Evolutionary conservation across 2,329 filamentous ascomycete genomes (phyloP), one percentile per base, ranked within the genome.

Genomic region (Fusarium devonianum): DNA sequence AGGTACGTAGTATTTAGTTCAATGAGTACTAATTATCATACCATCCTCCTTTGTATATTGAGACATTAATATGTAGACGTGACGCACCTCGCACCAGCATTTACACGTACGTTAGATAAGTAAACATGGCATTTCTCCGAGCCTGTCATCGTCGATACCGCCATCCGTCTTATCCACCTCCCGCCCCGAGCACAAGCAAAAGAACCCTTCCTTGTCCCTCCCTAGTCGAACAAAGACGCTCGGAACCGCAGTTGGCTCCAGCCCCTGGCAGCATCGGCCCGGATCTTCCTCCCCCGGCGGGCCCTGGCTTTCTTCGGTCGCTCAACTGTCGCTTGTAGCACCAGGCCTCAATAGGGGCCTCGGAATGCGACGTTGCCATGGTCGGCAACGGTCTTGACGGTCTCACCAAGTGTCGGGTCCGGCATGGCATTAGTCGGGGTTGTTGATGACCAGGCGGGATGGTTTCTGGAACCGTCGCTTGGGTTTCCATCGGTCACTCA

Each of bases 261-360:
- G 55, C 51, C 56, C 56, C 47, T 53, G 55, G 34, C 18, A 60
- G 39, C 59, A 63, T 63, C 62, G 62, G 62, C 49, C 62, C 62
- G 62, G 62, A 63, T 64, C 61, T 58, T 41, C 59, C 65, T 64
- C 62, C 62, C 55, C 62, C 52, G 58, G 57, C 56, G 48, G 50
- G 37, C 48, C 58, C 58, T 49, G 53, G 29, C 47, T 47, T 37
- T 49, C 46, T 59, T 39, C 17, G 55, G 52, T 33, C 40, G 33
- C 37, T 34, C 28, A 43, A 14, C 55, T 45, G 55, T 55, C 42
- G 41, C 34, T 13, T 16, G 13, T 32, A 21, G 18, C 41, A 36
- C 35, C 40, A 47, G 39, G n/a, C 56, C 48, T 53, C 56, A 55
- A 42, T 47, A 55, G 56, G 55, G 56, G 35, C 37, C 37, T 35